These are phyloP conservation scores for Mollisiaceae sp. DNA, from an alignment of 2,329 filamentous ascomycete genomes.

Conservation along the genomic window DNA sequence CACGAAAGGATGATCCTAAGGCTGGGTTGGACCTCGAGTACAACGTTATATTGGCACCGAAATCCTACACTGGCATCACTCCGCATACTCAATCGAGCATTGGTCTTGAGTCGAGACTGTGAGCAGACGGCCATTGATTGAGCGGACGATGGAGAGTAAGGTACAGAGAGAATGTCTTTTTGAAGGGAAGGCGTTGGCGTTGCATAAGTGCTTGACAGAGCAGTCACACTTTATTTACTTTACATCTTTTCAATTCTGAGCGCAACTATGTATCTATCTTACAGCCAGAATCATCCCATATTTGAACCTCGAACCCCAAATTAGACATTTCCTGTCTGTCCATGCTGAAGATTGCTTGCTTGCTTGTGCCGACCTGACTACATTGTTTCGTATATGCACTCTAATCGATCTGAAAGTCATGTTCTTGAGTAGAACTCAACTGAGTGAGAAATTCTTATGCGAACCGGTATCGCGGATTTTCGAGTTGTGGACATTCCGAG, in stretches of 20 bases:
- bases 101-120: background rate
- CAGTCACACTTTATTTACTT: background rate
- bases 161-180: background rate
- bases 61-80: background rate
- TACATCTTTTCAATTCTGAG: background rate
- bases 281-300: background rate
- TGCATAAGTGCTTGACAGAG: background rate
- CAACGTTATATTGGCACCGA: slow-evolving; percentile 6
- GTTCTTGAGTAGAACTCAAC: too few species aligned
- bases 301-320: background rate
- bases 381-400: background rate
- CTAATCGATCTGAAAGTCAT: too few species aligned
- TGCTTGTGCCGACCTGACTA: background rate
- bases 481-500: too few species aligned
- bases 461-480: too few species aligned
- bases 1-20: slow-evolving; percentile 6
- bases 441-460: too few species aligned
- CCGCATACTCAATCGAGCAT: background rate
- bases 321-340: too few species aligned
- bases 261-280: background rate
- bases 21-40: slow-evolving; percentile 11
- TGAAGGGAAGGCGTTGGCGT: background rate
- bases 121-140: background rate
- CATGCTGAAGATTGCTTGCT: background rate
- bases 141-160: background rate